Evolutionary conservation across 257 asterid species (phyloP), one percentile per base, ranked within the genome.

Genomic region (Plantago elongata): DNA sequence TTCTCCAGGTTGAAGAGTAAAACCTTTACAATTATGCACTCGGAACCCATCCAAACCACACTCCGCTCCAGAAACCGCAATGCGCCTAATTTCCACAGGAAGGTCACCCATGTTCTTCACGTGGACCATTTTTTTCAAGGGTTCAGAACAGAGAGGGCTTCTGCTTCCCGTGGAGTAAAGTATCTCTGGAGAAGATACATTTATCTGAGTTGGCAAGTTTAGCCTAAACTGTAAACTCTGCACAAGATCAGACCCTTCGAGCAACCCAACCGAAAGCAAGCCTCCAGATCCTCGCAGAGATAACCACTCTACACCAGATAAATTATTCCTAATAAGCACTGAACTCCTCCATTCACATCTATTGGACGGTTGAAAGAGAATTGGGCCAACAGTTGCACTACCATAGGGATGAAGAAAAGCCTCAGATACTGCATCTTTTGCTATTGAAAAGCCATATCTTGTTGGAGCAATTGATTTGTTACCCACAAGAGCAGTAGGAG

Each of bases 241-340:
- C 18, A 87, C 80, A 38, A 76, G 79, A 74, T 81, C 73, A 72
- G 80, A 67, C 11, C 77, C 90, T 69, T 89, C 97, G 45, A 80
- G 78, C 72, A 92, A 68, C 50, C 80, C 80, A 76, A 89, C 64
- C 13, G 93, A 83, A 70, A 79, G 69, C 29, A 85, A 82, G 18
- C 99, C 95, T 8, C 99, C 99, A 45, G 70, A 70, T 47, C 96
- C 99, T 63, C 66, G 82, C 51, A 92, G 77, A 62, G 84, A 51
- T 47, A 89, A 54, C 99, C 96, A 87, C 77, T 92, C 99, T 42
- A 87, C 91, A 51, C 97, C 97, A 62, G 99, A 77, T 66, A 87
- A 87, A 75, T 89, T 93, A 72, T 82, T 93, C 80, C 99, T 81
- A 61, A 93, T 57, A 45, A 93, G 67, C 42, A 78, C 89, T n/a